These are phyloP conservation scores for Ustilago curta DNA, from an alignment of 1,284 basidiomycete species.

Conservation along the genomic window DNA sequence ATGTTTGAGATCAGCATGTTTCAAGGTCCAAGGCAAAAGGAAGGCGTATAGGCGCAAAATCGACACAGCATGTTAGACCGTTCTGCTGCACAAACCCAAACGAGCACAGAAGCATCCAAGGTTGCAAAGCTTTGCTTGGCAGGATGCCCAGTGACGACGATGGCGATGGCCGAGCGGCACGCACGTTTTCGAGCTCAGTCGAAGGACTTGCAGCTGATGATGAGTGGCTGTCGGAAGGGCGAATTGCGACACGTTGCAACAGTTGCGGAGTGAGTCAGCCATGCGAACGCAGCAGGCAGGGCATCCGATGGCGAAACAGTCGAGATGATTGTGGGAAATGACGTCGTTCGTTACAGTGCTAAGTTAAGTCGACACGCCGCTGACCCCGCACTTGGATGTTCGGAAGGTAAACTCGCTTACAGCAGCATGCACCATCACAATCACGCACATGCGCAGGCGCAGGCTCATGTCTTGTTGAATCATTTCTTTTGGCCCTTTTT, in stretches of 20 bases:
- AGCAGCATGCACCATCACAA: not conserved
- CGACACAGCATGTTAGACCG: too few relatives aligned
- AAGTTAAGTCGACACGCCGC: too few relatives aligned
- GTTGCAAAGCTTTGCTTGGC: too few relatives aligned
- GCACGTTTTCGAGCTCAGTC: too few relatives aligned
- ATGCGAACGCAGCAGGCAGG: not conserved
- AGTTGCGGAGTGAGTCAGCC: slow-evolving; percentile 12
- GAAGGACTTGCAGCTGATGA: slow-evolving; percentile 2
- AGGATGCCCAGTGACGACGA: not conserved
- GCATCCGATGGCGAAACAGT: slow-evolving; percentile 10
- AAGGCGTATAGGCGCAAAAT: too few relatives aligned
- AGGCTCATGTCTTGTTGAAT: slow-evolving; percentile 15
- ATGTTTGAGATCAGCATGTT: too few relatives aligned
- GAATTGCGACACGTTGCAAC: not conserved
- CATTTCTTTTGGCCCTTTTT: slow-evolving; percentile 8
- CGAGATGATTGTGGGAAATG: slow-evolving; percentile 10
- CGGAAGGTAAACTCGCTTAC: slow-evolving; percentile 14
- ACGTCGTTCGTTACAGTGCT: slow-evolving; percentile 46
- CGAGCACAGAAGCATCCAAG: too few relatives aligned
- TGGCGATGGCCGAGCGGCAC: too few relatives aligned
- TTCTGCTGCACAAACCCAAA: too few relatives aligned
- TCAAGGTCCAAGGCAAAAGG: too few relatives aligned
- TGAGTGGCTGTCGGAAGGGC: not conserved
- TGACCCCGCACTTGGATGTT: slow-evolving; percentile 23
- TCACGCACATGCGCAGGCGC: slow-evolving; percentile 4